phyloP scores from a whole-genome alignment of 352 stramenopile genomes.

The Phytophthora pistaciae region DNA sequence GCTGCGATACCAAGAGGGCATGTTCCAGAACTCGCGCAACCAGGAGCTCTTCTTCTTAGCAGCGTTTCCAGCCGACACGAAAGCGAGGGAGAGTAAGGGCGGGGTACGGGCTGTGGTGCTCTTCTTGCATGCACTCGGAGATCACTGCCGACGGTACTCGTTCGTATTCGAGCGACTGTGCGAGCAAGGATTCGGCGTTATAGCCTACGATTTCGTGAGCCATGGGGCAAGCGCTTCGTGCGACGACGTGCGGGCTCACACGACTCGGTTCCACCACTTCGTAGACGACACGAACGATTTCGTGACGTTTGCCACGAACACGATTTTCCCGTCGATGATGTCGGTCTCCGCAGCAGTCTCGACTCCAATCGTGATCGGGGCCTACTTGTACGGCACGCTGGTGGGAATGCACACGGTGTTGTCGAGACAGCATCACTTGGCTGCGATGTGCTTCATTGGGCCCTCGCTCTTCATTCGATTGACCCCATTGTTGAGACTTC shows the following conservation, averaged over 20 bases:
- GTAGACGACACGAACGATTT: constrained; percentile 52
- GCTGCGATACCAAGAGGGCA: constrained; percentile 22
- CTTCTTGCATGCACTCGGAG: constrained; percentile 46
- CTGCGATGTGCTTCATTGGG: constrained; percentile 33
- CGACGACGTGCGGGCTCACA: constrained; percentile 31
- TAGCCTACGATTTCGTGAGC: constrained; percentile 44
- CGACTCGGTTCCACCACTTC: constrained; percentile 40
- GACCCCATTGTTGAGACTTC: constrained; percentile 25
- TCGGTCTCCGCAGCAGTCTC: not conserved
- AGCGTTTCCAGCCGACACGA: constrained; percentile 24
- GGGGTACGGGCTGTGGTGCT: constrained; percentile 38
- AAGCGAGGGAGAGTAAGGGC: not conserved
- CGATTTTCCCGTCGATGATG: constrained; percentile 29
- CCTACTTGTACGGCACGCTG: constrained; percentile 47
- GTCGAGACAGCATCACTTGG: constrained; percentile 30
- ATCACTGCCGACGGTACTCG: constrained; percentile 42
- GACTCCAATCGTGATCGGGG: constrained; percentile 32
- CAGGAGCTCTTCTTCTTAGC: constrained; percentile 40
- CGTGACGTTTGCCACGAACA: constrained; percentile 29
- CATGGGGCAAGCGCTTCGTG: constrained; percentile 43
- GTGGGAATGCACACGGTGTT: constrained; percentile 45
- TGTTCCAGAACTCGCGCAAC: constrained; percentile 34
- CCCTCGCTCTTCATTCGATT: constrained; percentile 34
- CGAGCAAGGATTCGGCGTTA: constrained; percentile 38
- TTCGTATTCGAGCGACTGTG: constrained; percentile 39